Base-by-base conservation (phyloP, 371 early-diverging fungal species). In the Syncephalastrum sp. region DNA sequence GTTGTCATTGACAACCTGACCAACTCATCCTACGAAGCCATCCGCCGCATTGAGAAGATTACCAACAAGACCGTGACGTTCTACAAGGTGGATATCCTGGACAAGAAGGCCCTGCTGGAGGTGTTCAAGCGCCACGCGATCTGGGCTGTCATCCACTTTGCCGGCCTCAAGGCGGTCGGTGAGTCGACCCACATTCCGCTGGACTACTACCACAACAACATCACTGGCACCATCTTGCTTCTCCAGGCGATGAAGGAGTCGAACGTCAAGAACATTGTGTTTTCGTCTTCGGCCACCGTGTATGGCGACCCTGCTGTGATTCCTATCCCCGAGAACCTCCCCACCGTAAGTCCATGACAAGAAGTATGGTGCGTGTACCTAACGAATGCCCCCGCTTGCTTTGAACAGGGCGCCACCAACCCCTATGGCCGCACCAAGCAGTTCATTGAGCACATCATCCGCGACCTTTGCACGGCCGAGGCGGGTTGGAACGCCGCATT, bases 391-490 rank as follows among this genome's bases (percentile, higher is more conserved):
- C 25, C 33, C 27, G 3, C 38, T 16, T 64, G 64, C 2, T 58
- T 56, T 54, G 66, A 73, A 41, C 55, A 80, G 62, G 82, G 76
- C 38, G 75, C 86, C 56, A 88, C 83, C 64, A 91, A 86, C 65
- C 94, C 95, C 23, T 95, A 95, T 60, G 95, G 94, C 14, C 85
- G 90, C 29, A 89, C 93, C 50, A 94, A 94, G 74, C 81, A 86
- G 47, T 90, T 88, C 64, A 82, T 87, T 77, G 94, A 94, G 62
- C 79, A 83, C 62, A 85, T 93, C 25, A 84, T 93, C 63, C 80
- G 80, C 42, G 93, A 94, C 61, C 74, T 86, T 15, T 83, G 83
- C 66, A 68, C 69, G 12, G 88, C 89, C 24, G 74, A 82, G 46
- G 59, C 69, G 13, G 80, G 79, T 19, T 89, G 86, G 89, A 87